Conservation (phyloP, 1,284 basidiomycete species). For the Moesziomyces sp. region DNA sequence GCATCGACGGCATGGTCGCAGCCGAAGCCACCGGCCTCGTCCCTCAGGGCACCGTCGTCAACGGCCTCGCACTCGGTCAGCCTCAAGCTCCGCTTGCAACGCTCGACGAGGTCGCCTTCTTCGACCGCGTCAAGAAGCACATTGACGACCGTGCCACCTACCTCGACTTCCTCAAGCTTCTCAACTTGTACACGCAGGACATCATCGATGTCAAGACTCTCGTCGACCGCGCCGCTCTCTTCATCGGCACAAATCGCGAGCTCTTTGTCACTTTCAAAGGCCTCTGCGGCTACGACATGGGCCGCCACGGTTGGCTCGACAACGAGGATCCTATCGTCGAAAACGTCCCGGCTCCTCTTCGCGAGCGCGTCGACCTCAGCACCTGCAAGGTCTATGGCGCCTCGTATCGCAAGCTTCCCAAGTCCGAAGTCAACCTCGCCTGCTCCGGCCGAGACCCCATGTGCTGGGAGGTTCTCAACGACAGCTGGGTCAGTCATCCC, state of each 20-base stretch:
- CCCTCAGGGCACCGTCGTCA: constrained; percentile 43
- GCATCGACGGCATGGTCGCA: constrained; percentile 58
- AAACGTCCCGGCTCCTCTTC: constrained; percentile 68
- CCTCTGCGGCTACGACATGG: constrained; percentile 79
- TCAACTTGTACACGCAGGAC: constrained; percentile 94
- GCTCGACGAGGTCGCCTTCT: constrained; percentile 90
- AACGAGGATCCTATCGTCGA: constrained; percentile 69
- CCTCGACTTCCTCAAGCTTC: constrained; percentile 93
- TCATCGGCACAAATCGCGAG: constrained; percentile 81
- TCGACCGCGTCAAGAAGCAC: constrained; percentile 88
- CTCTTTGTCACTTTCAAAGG: constrained; percentile 87
- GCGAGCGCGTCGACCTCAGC: constrained; percentile 65
- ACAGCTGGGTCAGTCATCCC: constrained; percentile 82
- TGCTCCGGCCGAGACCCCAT: constrained; percentile 95
- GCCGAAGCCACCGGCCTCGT: constrained; percentile 52
- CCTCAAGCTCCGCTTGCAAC: constrained; percentile 71
- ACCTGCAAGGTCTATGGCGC: constrained; percentile 75
- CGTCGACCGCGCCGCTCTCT: constrained; percentile 85
- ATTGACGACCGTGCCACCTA: constrained; percentile 87
- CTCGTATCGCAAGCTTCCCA: constrained; percentile 89
- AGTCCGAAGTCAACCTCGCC: constrained; percentile 84
- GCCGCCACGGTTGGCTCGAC: constrained; percentile 74
- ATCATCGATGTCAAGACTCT: constrained; percentile 86
- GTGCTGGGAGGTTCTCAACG: constrained; percentile 90
- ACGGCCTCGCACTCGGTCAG: constrained; percentile 52